Evolutionary conservation across 2,329 filamentous ascomycete species (phyloP).

Genomic region (Chaetothyriales sp.): DNA sequence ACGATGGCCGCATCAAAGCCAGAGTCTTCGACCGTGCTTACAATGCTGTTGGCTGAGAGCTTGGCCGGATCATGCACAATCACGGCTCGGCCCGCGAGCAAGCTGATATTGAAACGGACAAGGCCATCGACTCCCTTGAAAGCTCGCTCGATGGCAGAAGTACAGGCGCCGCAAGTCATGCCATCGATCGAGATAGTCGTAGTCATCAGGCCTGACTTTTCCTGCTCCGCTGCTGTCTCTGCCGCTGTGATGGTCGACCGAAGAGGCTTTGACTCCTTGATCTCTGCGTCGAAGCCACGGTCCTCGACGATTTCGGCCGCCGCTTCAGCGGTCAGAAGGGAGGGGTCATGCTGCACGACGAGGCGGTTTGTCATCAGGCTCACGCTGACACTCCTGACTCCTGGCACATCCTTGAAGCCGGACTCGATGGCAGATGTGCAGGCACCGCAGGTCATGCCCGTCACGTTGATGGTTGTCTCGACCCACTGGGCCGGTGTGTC

Average conservation of each 20-base stretch:
- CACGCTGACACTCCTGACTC: slow-evolving; percentile 63
- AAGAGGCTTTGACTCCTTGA: slow-evolving; percentile 22
- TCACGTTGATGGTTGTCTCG: slow-evolving; percentile 62
- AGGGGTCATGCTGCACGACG: slow-evolving; percentile 65
- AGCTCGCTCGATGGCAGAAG: slow-evolving; percentile 71
- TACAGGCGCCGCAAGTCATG: slow-evolving; percentile 97
- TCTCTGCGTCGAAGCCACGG: slow-evolving; percentile 61
- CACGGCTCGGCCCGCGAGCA: slow-evolving; percentile 82
- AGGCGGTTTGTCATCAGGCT: slow-evolving; percentile 71
- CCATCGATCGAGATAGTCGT: slow-evolving; percentile 85
- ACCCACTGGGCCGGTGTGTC: slow-evolving; percentile 25
- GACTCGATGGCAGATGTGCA: slow-evolving; percentile 76
- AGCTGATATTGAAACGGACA: slow-evolving; percentile 81
- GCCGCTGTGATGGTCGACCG: slow-evolving; percentile 18
- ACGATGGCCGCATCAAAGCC: slow-evolving; percentile 79
- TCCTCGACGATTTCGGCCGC: slow-evolving; percentile 46
- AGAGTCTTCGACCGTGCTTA: slow-evolving; percentile 70
- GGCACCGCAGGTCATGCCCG: slow-evolving; percentile 83
- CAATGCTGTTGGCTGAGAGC: slow-evolving; percentile 58
- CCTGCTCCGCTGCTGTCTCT: slow-evolving; percentile 21
- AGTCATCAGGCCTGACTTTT: slow-evolving; percentile 36
- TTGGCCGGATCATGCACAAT: slow-evolving; percentile 64
- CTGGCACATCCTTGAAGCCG: slow-evolving; percentile 59
- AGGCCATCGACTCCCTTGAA: slow-evolving; percentile 66
- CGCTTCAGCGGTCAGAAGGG: slow-evolving; percentile 35